These are phyloP conservation scores for Tuber umbilicatum DNA, from an alignment of 495 filamentous ascomycete genomes.

Conservation along the genomic window DNA sequence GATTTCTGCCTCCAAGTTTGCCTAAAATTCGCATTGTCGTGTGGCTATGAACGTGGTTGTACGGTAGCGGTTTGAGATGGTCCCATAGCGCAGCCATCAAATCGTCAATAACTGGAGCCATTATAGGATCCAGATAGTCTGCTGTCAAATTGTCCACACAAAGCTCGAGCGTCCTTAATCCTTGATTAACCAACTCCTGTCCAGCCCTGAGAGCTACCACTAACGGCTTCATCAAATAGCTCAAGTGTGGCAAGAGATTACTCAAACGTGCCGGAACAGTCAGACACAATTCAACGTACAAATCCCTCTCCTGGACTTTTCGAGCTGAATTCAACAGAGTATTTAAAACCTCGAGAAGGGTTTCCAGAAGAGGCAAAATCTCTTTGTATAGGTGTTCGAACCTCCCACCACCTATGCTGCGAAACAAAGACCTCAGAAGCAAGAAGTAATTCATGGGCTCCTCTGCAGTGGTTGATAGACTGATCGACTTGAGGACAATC, in stretches of 20 bases:
- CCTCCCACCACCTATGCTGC: constrained; percentile 92
- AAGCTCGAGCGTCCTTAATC: constrained; percentile 84
- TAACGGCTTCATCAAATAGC: constrained; percentile 92
- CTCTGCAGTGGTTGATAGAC: constrained; percentile 88
- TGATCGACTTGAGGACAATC: constrained; percentile 92
- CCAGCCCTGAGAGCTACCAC: constrained; percentile 89
- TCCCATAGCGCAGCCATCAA: constrained; percentile 95
- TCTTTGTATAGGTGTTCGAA: constrained; percentile 98
- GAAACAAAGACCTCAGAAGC: constrained; percentile 80
- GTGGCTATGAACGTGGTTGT: constrained; percentile 93
- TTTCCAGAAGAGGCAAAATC: constrained; percentile 89
- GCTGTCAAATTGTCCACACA: constrained; percentile 98
- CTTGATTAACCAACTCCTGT: constrained; percentile 88
- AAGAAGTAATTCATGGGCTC: constrained; percentile 99
- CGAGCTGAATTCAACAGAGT: constrained; percentile 81
- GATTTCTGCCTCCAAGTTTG: constrained; percentile 89
- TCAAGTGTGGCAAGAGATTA: constrained; percentile 93
- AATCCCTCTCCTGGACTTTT: constrained; percentile 82
- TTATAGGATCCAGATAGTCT: constrained; percentile 96
- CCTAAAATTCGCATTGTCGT: constrained; percentile 98
- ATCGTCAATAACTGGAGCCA: constrained; percentile 98
- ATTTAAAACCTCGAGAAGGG: constrained; percentile 94
- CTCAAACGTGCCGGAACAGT: constrained; percentile 93
- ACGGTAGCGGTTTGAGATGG: constrained; percentile 82
- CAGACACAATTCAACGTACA: constrained; percentile 93